phyloP scores from a whole-genome alignment of 1,139 yeast species.

The Nakaseomyces nivariensis region DNA sequence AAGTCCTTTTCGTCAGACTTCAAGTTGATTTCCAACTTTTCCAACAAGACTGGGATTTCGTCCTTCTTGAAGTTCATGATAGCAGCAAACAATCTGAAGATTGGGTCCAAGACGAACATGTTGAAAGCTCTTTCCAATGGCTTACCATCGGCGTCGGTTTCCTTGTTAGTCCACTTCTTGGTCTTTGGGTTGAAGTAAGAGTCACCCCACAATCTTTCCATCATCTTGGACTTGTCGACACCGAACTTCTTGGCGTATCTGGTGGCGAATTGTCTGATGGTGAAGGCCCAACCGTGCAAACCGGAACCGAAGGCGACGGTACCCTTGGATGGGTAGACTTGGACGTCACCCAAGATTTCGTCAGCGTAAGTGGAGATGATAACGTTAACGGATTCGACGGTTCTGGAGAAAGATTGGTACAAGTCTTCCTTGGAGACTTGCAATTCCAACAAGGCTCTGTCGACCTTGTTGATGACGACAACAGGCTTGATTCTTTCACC shows the following conservation, averaged over 20 bases:
- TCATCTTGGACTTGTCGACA: constrained; percentile 96
- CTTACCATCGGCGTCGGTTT: constrained; percentile 92
- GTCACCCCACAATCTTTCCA: constrained; percentile 99
- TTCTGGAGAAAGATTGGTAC: constrained; percentile 96
- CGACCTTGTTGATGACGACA: constrained; percentile 97
- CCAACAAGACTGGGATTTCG: constrained; percentile 80
- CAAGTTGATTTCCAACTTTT: constrained; percentile 83
- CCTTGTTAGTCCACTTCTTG: constrained; percentile 98
- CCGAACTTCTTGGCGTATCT: constrained; percentile 99
- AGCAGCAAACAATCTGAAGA: constrained; percentile 92
- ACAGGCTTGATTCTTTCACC: constrained; percentile 99
- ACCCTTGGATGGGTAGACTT: constrained; percentile 98
- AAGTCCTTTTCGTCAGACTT: constrained; percentile 94
- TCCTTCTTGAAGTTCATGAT: constrained; percentile 97
- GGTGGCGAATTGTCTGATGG: constrained; percentile 96
- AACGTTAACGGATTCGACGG: constrained; percentile 98
- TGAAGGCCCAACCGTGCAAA: constrained; percentile 99
- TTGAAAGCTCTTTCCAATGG: constrained; percentile 97
- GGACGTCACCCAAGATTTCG: constrained; percentile 85
- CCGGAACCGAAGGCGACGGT: constrained; percentile 99
- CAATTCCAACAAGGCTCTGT: constrained; percentile 97
- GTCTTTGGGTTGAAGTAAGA: constrained; percentile 99
- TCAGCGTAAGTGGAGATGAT: constrained; percentile 94
- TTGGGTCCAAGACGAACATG: constrained; percentile 98
- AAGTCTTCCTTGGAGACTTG: constrained; percentile 98